A percentile compares a stretch with the other conserved stretches of the same genome.
phyloP scores from a whole-genome alignment of 2,329 filamentous ascomycete species.

The Cercospora zeina region DNA sequence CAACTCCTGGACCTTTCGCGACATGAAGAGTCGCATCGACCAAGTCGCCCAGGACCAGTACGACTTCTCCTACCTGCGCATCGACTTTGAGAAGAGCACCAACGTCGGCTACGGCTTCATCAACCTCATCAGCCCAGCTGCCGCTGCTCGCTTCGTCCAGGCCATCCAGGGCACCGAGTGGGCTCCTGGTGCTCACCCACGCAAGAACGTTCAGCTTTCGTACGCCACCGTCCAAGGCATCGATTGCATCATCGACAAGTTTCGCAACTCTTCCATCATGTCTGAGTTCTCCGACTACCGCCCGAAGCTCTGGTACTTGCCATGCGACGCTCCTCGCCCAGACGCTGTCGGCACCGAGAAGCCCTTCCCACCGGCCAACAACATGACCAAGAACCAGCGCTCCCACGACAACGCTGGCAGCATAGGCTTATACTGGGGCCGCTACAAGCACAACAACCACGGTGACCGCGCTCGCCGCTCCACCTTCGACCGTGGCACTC shows the following conservation, averaged over 20 bases:
- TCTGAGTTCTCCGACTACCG: conserved; percentile 77
- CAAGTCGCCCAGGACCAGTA: conserved; percentile 77
- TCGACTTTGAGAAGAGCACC: conserved; percentile 54
- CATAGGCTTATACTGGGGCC: conserved; percentile 79
- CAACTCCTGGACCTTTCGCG: conserved; percentile 71
- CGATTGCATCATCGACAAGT: conserved; percentile 89
- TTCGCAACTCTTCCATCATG: conserved; percentile 96
- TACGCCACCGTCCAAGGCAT: conserved; percentile 97
- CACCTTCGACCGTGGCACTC: conserved; percentile 78
- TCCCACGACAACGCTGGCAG: conserved; percentile 85
- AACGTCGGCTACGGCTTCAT: conserved; percentile 97
- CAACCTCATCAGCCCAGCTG: conserved; percentile 79
- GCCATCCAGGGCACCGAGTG: conserved; percentile 45
- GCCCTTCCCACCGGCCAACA: conserved; percentile 75
- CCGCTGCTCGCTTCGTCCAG: conserved; percentile 61
- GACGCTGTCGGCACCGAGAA: conserved; percentile 68
- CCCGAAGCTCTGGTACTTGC: conserved; percentile 71
- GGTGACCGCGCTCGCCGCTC: conserved; percentile 72
- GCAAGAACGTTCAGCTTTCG: conserved; percentile 85
- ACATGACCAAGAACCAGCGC: conserved; percentile 81
- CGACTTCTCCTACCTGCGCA: conserved; percentile 93
- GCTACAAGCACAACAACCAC: conserved; percentile 63
- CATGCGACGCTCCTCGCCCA: conserved; percentile 42
- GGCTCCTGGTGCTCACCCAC: conserved; percentile 62
- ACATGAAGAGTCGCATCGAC: conserved; percentile 75